A percentile compares a stretch with the other conserved stretches of the same genome.
These are phyloP conservation scores for Aspergillus ostianus DNA, from an alignment of 495 filamentous ascomycete species.

Conservation along the genomic window DNA sequence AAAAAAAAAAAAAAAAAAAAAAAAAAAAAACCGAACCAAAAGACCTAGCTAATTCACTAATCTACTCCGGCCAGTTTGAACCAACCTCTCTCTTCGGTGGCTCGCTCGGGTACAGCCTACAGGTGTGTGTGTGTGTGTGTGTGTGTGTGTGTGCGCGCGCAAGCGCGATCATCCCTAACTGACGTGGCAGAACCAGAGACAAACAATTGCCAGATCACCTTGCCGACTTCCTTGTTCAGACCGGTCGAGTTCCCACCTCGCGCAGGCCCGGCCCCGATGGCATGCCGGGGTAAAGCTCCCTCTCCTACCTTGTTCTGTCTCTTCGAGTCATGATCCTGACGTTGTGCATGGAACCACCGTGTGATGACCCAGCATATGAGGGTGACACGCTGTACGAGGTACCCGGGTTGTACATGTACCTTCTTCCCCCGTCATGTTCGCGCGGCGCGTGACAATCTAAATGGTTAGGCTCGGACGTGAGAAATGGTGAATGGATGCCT, in stretches of 20 bases:
- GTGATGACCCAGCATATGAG: constrained; percentile 13
- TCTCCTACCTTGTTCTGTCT: neutral
- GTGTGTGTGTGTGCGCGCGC: constrained; percentile 13
- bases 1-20: neutral
- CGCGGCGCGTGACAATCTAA: constrained; percentile 13
- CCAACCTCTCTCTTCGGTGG: neutral
- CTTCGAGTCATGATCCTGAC: constrained; percentile 11
- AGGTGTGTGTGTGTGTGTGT: too few species aligned
- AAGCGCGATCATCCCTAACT: constrained; percentile 14
- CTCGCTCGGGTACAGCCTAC: constrained; percentile 1
- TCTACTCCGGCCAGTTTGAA: neutral
- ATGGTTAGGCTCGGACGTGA: constrained; percentile 9
- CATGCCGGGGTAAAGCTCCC: neutral
- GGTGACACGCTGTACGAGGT: constrained; percentile 20
- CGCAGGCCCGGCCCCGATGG: neutral
- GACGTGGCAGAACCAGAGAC: constrained; percentile 23
- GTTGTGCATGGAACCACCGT: constrained; percentile 6
- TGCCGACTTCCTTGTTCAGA: constrained; percentile 4
- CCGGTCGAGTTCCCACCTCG: constrained; percentile 5
- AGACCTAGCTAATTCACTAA: neutral
- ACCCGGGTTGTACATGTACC: constrained; percentile 12
- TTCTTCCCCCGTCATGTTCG: constrained; percentile 12
- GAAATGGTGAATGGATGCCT: constrained; percentile 8
- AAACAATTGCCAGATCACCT: constrained; percentile 6
- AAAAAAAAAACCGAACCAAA: neutral